Percentiles rank a stretch among this genome's conserved stretches.
These are phyloP conservation scores for Castanea sativa DNA, from an alignment of 306 rosid genomes.

Conservation along the genomic window DNA sequence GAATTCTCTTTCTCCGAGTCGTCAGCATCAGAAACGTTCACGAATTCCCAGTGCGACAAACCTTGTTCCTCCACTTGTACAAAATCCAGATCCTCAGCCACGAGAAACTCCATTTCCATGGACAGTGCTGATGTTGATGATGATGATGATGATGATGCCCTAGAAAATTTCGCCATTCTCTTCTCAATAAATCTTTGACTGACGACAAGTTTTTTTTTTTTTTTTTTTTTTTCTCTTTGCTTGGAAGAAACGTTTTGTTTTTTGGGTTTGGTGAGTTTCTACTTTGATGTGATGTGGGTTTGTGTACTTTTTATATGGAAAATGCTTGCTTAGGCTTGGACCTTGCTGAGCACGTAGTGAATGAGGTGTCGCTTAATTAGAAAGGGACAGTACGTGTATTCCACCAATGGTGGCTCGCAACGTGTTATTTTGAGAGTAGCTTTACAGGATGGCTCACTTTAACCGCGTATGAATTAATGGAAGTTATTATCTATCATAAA, in stretches of 20 bases:
- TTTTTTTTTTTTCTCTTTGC: too few species aligned
- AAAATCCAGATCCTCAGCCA: slow-evolving; percentile 11
- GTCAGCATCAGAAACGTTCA: slow-evolving; percentile 32
- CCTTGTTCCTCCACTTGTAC: slow-evolving; percentile 18
- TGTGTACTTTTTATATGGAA: too few species aligned
- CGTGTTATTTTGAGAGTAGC: neutral
- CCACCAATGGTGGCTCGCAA: neutral
- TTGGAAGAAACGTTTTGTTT: neutral
- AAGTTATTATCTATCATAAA: too few species aligned
- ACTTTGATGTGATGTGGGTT: accelerated
- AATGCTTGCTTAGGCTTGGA: too few species aligned
- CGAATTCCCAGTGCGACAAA: slow-evolving; percentile 57
- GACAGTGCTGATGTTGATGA: neutral
- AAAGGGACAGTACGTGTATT: neutral
- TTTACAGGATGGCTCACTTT: neutral
- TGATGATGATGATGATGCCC: neutral
- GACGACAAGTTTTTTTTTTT: neutral
- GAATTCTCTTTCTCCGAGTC: slow-evolving; percentile 14
- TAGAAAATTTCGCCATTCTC: neutral
- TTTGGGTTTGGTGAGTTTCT: too few species aligned
- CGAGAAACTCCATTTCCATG: neutral
- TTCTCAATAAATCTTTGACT: neutral
- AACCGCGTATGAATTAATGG: too few species aligned
- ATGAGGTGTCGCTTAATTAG: neutral
- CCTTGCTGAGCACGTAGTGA: neutral